Conservation (phyloP, 2,329 filamentous ascomycete genomes). For the Pseudomassariella vexata region DNA sequence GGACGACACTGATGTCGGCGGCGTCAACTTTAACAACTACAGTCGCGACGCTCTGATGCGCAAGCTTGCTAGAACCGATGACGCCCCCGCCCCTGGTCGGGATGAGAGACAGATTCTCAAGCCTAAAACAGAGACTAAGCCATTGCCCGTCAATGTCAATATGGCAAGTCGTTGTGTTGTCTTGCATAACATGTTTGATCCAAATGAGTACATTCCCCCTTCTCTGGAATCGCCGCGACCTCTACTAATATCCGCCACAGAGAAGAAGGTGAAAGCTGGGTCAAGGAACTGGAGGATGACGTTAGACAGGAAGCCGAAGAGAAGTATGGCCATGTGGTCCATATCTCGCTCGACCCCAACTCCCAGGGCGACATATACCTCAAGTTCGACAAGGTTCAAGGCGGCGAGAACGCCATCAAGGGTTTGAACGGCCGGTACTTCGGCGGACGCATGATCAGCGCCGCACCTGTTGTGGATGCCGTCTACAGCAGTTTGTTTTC, state of each 20-base stretch:
- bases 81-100: conserved; percentile 58
- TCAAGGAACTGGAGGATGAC: conserved; percentile 91
- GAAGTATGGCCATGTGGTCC: conserved; percentile 96
- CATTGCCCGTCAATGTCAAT: conserved; percentile 79
- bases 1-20: conserved; percentile 94
- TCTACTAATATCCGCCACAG: conserved; percentile 42
- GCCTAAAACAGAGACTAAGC: conserved; percentile 73
- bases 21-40: conserved; percentile 99
- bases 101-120: conserved; percentile 69
- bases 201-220: conserved; percentile 67
- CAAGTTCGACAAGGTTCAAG: conserved; percentile 94
- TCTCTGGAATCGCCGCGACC: not conserved
- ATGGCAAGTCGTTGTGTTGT: conserved; percentile 92
- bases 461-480: conserved; percentile 93
- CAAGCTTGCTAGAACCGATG: conserved; percentile 94
- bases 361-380: conserved; percentile 95
- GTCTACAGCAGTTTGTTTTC: conserved; percentile 97
- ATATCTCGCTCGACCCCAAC: conserved; percentile 91
- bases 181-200: conserved; percentile 92
- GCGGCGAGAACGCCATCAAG: conserved; percentile 95
- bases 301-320: conserved; percentile 87
- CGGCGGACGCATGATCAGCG: conserved; percentile 86
- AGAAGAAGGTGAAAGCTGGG: conserved; percentile 81
- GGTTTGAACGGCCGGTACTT: conserved; percentile 96
- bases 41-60: conserved; percentile 98